Percentiles rank a stretch among this genome's conserved stretches.
These are phyloP conservation scores for Metschnikowia baotianmanensis DNA, from an alignment of 805 yeast genomes.

Conservation along the genomic window DNA sequence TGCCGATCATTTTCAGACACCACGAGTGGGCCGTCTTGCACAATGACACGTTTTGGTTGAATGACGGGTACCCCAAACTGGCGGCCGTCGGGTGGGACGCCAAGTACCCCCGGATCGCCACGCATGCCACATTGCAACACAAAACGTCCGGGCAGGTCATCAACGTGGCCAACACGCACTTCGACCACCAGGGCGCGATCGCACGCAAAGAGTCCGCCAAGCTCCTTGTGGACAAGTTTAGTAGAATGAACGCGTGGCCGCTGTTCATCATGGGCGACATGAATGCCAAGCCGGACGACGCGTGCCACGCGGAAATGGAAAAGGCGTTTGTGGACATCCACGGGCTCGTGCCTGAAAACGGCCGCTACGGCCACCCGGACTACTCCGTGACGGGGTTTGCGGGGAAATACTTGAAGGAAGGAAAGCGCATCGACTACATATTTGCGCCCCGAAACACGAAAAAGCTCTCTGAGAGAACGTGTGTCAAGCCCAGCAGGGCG, in stretches of 20 bases:
- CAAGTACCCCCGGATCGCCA: constrained; percentile 18
- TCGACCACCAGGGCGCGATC: constrained; percentile 19
- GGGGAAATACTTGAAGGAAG: constrained; percentile 27
- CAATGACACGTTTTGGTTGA: constrained; percentile 22
- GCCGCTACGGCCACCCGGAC: constrained; percentile 28
- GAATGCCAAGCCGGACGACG: constrained; percentile 26
- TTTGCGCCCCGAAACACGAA: constrained; percentile 27
- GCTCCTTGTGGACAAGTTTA: constrained; percentile 11
- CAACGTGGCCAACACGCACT: constrained; percentile 22
- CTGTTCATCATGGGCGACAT: constrained; percentile 32
- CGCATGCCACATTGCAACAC: constrained; percentile 20
- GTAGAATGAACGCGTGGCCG: constrained; percentile 27
- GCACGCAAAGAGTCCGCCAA: constrained; percentile 16
- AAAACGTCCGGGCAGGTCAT: constrained; percentile 12
- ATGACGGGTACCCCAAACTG: constrained; percentile 10
- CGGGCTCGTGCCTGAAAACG: constrained; percentile 21
- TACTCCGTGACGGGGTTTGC: constrained; percentile 35
- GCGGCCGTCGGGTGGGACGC: constrained; percentile 22
- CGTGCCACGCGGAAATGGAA: constrained; percentile 18
- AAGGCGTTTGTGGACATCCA: constrained; percentile 20
- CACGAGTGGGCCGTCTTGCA: constrained; percentile 19
- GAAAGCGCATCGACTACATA: constrained; percentile 33
- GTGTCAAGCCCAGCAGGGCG: constrained; percentile 17
- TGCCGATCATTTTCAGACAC: constrained; percentile 17
- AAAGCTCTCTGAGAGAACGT: constrained; percentile 15